Conservation (phyloP, 495 filamentous ascomycete species). For the Hyaloscypha hepaticicola region DNA sequence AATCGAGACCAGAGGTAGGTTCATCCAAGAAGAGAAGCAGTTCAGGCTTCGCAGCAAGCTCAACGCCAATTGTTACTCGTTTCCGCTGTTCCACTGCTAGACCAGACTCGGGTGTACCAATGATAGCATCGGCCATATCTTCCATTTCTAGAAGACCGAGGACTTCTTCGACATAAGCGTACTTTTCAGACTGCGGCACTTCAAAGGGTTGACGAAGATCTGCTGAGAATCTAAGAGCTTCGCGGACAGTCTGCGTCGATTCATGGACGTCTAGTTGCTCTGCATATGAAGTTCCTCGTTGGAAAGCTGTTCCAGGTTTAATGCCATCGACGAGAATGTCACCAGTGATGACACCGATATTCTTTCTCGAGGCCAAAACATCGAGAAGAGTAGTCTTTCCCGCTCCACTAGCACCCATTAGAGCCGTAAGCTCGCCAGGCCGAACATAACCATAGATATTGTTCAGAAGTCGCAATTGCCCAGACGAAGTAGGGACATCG, state of each 20-base stretch:
- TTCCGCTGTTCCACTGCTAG: conserved; percentile 90
- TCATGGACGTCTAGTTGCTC: conserved; percentile 88
- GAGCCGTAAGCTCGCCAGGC: conserved; percentile 77
- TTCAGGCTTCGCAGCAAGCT: conserved; percentile 81
- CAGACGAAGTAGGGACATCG: conserved; percentile 61
- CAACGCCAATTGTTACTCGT: conserved; percentile 86
- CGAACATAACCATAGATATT: conserved; percentile 72
- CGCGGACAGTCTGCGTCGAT: conserved; percentile 45
- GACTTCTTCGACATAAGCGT: conserved; percentile 61
- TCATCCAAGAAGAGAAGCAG: conserved; percentile 88
- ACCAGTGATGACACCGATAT: conserved; percentile 52
- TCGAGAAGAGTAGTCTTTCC: conserved; percentile 71
- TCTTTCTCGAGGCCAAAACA: conserved; percentile 53
- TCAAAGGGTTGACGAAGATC: conserved; percentile 44
- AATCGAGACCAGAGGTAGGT: conserved; percentile 85
- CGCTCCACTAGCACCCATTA: conserved; percentile 70
- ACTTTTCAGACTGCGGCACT: conserved; percentile 49
- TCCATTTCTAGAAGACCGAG: conserved; percentile 70
- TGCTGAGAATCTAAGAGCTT: conserved; percentile 50
- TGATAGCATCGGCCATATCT: conserved; percentile 79
- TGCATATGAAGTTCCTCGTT: conserved; percentile 80
- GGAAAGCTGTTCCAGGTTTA: conserved; percentile 66
- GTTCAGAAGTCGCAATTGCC: conserved; percentile 67
- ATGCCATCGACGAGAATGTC: conserved; percentile 80
- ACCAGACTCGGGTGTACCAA: conserved; percentile 72